A percentile compares a stretch with the other conserved stretches of the same genome.
Evolutionary conservation across 805 yeast species (phyloP).

Genomic region (Yarrowia sp.): DNA sequence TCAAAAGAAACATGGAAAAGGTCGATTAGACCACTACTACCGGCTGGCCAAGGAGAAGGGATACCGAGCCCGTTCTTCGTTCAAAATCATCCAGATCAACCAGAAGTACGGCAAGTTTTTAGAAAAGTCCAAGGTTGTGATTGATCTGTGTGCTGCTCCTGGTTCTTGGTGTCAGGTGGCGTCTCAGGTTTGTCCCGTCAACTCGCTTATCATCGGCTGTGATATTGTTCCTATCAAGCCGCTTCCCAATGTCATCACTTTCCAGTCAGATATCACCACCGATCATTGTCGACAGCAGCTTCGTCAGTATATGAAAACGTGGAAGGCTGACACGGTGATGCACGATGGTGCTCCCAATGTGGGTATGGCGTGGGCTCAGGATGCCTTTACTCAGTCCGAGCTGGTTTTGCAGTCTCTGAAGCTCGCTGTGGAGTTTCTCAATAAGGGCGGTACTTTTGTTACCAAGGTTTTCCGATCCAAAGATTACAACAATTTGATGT

Average conservation of each 20-base stretch:
- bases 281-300: conserved; percentile 94
- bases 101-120: conserved; percentile 95
- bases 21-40: conserved; percentile 98
- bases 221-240: conserved; percentile 97
- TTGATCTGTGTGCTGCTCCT: conserved; percentile 98
- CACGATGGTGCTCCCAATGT: conserved; percentile 99
- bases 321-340: conserved; percentile 97
- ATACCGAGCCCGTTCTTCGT: conserved; percentile 97
- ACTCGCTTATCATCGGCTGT: conserved; percentile 95
- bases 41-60: conserved; percentile 96
- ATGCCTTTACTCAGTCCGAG: conserved; percentile 97
- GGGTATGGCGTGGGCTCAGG: conserved; percentile 99
- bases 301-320: conserved; percentile 94
- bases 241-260: conserved; percentile 90
- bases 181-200: conserved; percentile 83
- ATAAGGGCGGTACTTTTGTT: conserved; percentile 90
- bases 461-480: conserved; percentile 98
- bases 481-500: conserved; percentile 92
- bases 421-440: conserved; percentile 88
- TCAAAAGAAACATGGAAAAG: conserved; percentile 94
- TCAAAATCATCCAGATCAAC: conserved; percentile 89
- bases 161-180: conserved; percentile 99
- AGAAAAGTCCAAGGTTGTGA: conserved; percentile 91
- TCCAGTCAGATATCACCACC: conserved; percentile 95
- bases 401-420: conserved; percentile 89